Base-by-base conservation (phyloP, 2,329 filamentous ascomycete species). In the Xylariaceae sp. region DNA sequence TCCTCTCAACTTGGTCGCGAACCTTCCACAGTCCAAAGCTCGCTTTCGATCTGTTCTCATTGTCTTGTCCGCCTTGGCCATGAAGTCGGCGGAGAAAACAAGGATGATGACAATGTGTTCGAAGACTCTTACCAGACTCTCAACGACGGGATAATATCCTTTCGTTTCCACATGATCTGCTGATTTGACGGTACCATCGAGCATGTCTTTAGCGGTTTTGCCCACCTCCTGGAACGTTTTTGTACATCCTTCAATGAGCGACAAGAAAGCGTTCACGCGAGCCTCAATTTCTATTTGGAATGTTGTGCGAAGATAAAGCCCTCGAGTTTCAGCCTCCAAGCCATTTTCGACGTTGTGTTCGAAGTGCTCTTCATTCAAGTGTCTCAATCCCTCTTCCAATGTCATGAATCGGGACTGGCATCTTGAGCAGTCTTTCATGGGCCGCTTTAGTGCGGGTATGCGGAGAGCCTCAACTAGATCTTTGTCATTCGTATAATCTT, bases 41-140 rank as follows among this genome's bases (percentile, higher is more conserved):
- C 41, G 33, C 16, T 13, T 22, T 11, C 9, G 10, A 17, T 44
- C 36, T n/a, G 47, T 36, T 18, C 43, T 45, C 19, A 47, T 50
- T 10, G 38, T 14, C 14, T 33, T 43, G 6, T 39, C 40, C 13
- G 41, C 43, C 17, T 16, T 47, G 2, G 42, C 44, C 34, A 46
- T 45, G 14, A 40, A 46, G 14, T 40, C 38, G 11, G 42, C 40
- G 7, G 44, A 43, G 14, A 41, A 40, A 18, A 41, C 31, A 28
- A 54, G 22, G 17, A 54, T 45, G 9, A 47, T 33, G 6, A 42
- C 40, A 16, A 54, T 36, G 11, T 41, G 42, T 34, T 50, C 51
- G 40, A 54, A 54, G 22, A 47, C 51, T 40, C 31, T 50, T 41
- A 54, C 51, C 13, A 54, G 47, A 16, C 46, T 54, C 47, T 42